These are phyloP conservation scores for Leishmania tarentolae DNA, from an alignment of 208 protist genomes.

Conservation along the genomic window DNA sequence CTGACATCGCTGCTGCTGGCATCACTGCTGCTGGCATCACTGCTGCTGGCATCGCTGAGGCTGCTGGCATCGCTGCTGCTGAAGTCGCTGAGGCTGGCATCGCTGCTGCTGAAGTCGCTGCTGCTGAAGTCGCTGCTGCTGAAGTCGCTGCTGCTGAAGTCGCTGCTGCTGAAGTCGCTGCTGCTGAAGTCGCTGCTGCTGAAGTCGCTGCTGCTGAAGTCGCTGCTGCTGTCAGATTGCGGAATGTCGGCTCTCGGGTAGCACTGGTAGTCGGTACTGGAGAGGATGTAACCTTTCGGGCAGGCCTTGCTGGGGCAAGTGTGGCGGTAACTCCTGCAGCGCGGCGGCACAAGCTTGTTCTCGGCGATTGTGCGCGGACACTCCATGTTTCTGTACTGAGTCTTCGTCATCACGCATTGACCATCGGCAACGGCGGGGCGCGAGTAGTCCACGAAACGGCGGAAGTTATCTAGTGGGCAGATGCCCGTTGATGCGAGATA, in stretches of 20 bases:
- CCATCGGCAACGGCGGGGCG: conserved; percentile 31
- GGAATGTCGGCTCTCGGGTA: conserved; percentile 13
- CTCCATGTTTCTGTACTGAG: conserved; percentile 38
- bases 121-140: too few relatives aligned
- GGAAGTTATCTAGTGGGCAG: conserved; percentile 57
- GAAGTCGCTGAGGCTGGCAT: too few relatives aligned
- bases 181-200: background rate
- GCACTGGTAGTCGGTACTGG: conserved; percentile 39
- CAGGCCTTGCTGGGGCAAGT: conserved; percentile 44
- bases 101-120: too few relatives aligned
- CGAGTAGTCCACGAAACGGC: conserved; percentile 55
- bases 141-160: background rate
- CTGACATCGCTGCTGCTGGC: too few relatives aligned
- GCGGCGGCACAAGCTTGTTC: conserved; percentile 23
- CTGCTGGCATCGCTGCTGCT: too few relatives aligned
- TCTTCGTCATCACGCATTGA: conserved; percentile 33
- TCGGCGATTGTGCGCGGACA: conserved; percentile 33
- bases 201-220: background rate
- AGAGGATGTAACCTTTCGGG: conserved; percentile 31
- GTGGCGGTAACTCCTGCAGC: conserved; percentile 52
- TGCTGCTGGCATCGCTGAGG: too few relatives aligned
- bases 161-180: background rate
- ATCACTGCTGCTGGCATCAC: too few relatives aligned
- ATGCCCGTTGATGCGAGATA: conserved; percentile 45
- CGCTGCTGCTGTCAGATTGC: background rate